Base-by-base conservation (phyloP, 2,329 filamentous ascomycete genomes). In the Colletotrichum sp. region DNA sequence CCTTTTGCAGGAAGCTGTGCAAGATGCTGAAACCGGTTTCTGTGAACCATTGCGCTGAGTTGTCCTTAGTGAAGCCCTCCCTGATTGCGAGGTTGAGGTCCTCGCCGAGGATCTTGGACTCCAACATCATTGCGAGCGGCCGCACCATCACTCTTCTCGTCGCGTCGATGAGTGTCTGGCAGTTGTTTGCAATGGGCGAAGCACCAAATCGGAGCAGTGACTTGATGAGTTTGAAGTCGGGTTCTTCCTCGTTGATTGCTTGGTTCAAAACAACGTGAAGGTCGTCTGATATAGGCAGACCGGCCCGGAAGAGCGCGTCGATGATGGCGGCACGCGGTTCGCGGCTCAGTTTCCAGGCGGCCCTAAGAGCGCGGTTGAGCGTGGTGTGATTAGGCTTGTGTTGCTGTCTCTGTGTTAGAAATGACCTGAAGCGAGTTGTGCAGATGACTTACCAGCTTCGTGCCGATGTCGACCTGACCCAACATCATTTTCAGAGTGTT, bases 151-250 rank as follows among this genome's bases (percentile, higher is more conserved):
- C 80, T 3, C 82, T 85, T 69, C 85, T 83, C 0, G 86, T 84
- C 1, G 89, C 88, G 71, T 90, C 88, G 2, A 90, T 84, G 15
- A 92, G 78, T 2, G 88, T 87, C 79, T 90, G 87, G 80, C 89
- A 91, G 28, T 85, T 85, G 69, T 91, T 90, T 0, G 85, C 84
- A 6, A 87, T 81, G 0, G 90, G 88, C 0, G 89, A 91, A 32
- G 90, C 90, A 1, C 90, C 88, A 43, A 89, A 84, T 3, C 83
- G 52, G 6, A 78, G 69, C 34, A 77, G 34, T 3, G 67, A 28
- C 34, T 76, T 65, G 28, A 77, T 76, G 12, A 75, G 56, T 52
- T 77, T 78, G 30, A 69, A 70, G 25, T 78, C 77, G 16, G 72
- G 34, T 7, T 89, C 85, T 25, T 90, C 85, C 76, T 89, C 88